Base-by-base conservation (phyloP, 495 filamentous ascomycete species). In the Penicillium goetzii region DNA sequence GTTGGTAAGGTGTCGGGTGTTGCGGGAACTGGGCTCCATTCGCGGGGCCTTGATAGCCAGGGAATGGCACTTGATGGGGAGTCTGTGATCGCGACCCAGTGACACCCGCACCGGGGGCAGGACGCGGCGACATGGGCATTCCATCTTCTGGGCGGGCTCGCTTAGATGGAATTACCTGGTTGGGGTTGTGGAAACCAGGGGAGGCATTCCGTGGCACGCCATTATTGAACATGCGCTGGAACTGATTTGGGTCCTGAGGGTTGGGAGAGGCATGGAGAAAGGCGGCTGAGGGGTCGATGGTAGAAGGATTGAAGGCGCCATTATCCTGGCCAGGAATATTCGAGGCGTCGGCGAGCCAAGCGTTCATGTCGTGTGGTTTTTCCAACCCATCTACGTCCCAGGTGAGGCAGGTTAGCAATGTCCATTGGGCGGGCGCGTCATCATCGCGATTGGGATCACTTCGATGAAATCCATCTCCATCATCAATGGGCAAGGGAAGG, bases 41-140 rank as follows among this genome's bases (percentile, higher is more conserved):
- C 72, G 87, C 68, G 67, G 85, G 67, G 70, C 82, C 84, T 67
- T 83, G 85, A 72, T 87, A 86, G 68, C 90, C 81, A 64, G 85
- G 81, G 80, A 88, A 82, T 55, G 83, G 76, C 67, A 85, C 78
- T 66, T 96, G 90, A 68, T 91, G 89, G 33, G 94, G 94, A 32
- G 94, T 98, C 68, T 97, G 93, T 66, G 94, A 93, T 75, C 93
- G 92, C 75, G 94, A 97, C 36, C 85, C 87, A 33, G 90, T 86
- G 28, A 92, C 75, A 72, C 88, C 88, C 7, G 36, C 25, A 25
- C 88, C 88, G 17, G 90, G 88, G 41, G 87, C 85, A 74, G 87
- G 91, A 70, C 89, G 85, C 59, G 93, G 93, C 33, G 93, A 97
- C 78, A 90, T 88, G 58, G 85, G 86, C 65, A 95, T 84, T 61